Evolutionary conservation across 805 yeast genomes (phyloP).

Genomic region (Pichia deserticola): DNA sequence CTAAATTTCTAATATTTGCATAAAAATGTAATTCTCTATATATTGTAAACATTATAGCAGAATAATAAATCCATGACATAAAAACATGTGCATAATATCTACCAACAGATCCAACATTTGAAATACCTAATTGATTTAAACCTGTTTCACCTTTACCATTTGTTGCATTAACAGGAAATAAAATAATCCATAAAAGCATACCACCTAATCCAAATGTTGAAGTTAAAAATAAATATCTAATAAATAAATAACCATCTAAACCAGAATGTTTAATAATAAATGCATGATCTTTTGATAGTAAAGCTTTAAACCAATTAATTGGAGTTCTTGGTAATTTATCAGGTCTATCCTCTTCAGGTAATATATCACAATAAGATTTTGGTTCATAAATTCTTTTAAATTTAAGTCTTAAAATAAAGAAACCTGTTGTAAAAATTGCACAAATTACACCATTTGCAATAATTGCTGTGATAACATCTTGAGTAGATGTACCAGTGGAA

Average conservation of each 20-base stretch:
- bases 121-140: slow-evolving; percentile 66
- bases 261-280: slow-evolving; percentile 84
- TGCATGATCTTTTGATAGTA: slow-evolving; percentile 60
- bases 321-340: slow-evolving; percentile 66
- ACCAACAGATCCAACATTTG: slow-evolving; percentile 53
- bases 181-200: slow-evolving; percentile 51
- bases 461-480: slow-evolving; percentile 66
- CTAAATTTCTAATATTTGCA: slow-evolving; percentile 69
- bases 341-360: slow-evolving; percentile 54
- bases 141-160: slow-evolving; percentile 58
- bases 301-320: slow-evolving; percentile 59
- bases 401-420: slow-evolving; percentile 58
- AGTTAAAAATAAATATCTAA: slow-evolving; percentile 64
- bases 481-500: slow-evolving; percentile 46
- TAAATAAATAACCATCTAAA: slow-evolving; percentile 87
- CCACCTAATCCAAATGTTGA: slow-evolving; percentile 49
- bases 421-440: slow-evolving; percentile 50
- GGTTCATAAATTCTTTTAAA: slow-evolving; percentile 79
- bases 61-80: slow-evolving; percentile 72
- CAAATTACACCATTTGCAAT: slow-evolving; percentile 62
- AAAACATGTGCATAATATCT: slow-evolving; percentile 86
- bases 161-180: slow-evolving; percentile 80
- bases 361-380: slow-evolving; percentile 58
- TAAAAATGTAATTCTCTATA: slow-evolving; percentile 80
- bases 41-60: slow-evolving; percentile 58